Base-by-base conservation (phyloP, 2,329 filamentous ascomycete species). In the Catunica adiposa region DNA sequence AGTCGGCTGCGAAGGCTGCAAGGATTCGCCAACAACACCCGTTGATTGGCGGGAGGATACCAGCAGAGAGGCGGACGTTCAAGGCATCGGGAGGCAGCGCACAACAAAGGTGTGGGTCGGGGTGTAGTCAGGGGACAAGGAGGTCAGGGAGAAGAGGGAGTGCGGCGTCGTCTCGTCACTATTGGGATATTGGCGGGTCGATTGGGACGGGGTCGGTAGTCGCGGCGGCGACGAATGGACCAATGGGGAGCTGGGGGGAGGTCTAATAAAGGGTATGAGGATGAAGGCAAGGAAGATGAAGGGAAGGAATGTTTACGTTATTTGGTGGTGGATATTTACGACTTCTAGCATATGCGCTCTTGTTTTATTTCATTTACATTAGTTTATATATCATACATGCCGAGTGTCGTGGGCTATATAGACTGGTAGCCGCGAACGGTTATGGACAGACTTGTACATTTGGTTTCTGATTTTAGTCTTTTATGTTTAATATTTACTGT, bases 21-120 rank as follows among this genome's bases (percentile, higher is more conserved):
- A 63, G 84, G 88, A 89, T 96, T 54, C 79, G 88, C 37, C 86
- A 90, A 63, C 84, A 95, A 64, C 90, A 96, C 66, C 90, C 90
- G 2, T 79, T 96, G 52, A 82, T 94, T 29, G 82, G 81, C 23
- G 75, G 80, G 51, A 73, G 75, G 34, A 63, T 68, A 25, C 71
- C 74, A 14, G 70, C 71, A 23, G 77, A 79, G 69, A 70, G 77
- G 56, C 75, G 78, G 59, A 72, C 71, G 25, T 80, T 79, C 66
- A 81, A 77, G 69, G 70, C 71, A 46, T 72, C 69, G 59, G 70
- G 71, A 59, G 67, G 20, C 68, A 74, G 60, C 72, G 70, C 48
- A 20, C 20, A 25, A 25, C 20, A 25, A 47, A 15, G 25, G 66
- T 74, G 75, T 60, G 67, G 70, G 67, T 70, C 80, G 58, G 94